phyloP scores from a whole-genome alignment of 2,329 filamentous ascomycete species.

The Fusarium sp. region DNA sequence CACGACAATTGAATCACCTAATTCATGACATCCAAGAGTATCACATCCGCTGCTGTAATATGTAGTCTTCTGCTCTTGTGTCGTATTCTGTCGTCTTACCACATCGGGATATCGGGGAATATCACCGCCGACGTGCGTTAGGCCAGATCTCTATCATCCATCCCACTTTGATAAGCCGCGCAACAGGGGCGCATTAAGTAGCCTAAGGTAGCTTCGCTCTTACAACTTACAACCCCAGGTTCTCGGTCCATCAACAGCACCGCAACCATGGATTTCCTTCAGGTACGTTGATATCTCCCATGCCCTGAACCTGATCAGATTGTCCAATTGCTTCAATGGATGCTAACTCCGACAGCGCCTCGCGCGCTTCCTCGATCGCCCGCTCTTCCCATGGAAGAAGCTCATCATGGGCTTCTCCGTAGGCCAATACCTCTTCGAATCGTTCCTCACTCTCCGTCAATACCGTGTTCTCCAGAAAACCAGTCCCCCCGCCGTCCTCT shows the following conservation, averaged over 20 bases:
- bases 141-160: conserved; percentile 35
- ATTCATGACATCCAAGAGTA: background rate
- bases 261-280: conserved; percentile 56
- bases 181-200: background rate
- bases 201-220: conserved; percentile 25
- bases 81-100: background rate
- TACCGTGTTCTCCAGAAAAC: conserved; percentile 84
- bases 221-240: conserved; percentile 34
- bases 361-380: conserved; percentile 86
- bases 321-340: background rate
- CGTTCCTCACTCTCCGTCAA: conserved; percentile 87
- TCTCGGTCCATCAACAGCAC: conserved; percentile 30
- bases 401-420: conserved; percentile 94
- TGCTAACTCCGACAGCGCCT: conserved; percentile 63
- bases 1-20: background rate
- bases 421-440: conserved; percentile 89
- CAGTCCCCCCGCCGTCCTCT: conserved; percentile 83
- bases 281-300: conserved; percentile 44
- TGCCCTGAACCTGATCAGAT: background rate
- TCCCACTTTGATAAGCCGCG: conserved; percentile 26
- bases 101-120: conserved; percentile 35
- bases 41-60: background rate
- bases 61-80: background rate
- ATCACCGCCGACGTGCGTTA: conserved; percentile 21
- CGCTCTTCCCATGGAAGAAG: conserved; percentile 96